These are phyloP conservation scores for Oldenlandia corymbosa DNA, from an alignment of 257 asterid species.

Conservation along the genomic window DNA sequence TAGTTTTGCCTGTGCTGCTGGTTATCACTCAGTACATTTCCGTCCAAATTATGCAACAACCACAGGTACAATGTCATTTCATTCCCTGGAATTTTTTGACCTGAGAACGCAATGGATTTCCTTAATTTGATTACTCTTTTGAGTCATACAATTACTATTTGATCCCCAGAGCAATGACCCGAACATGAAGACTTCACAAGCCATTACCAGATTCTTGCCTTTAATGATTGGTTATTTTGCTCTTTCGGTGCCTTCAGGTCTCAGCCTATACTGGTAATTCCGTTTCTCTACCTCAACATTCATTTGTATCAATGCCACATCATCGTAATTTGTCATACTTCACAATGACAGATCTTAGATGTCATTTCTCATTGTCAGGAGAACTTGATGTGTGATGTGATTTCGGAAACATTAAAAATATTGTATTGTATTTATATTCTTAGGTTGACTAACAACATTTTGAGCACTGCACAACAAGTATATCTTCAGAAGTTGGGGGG, in stretches of 20 bases:
- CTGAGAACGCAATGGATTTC: no score
- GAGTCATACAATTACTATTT: constrained; percentile 6
- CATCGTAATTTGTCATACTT: constrained; percentile 6
- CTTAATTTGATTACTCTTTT: background rate
- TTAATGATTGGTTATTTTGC: constrained; percentile 93
- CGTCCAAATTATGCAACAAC: constrained; percentile 86
- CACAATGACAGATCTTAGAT: background rate
- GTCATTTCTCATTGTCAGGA: background rate
- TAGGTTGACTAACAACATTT: constrained; percentile 93
- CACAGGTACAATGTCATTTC: no score
- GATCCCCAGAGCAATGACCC: constrained; percentile 83
- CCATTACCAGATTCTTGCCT: constrained; percentile 78
- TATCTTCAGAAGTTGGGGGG: constrained; percentile 94
- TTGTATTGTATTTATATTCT: background rate
- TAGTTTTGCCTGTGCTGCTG: constrained; percentile 82
- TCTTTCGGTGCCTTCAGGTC: constrained; percentile 95
- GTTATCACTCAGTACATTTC: constrained; percentile 73
- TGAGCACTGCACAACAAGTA: constrained; percentile 83
- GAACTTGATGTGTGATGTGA: no score
- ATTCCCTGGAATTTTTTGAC: no score
- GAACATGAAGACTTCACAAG: constrained; percentile 75
- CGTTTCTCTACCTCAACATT: constrained; percentile 9
- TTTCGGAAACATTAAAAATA: no score
- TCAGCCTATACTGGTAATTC: constrained; percentile 91
- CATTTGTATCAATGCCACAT: background rate